A percentile compares a stretch with the other conserved stretches of the same genome.
Conservation (phyloP, 2,329 filamentous ascomycete species). For the Sporothrix brunneoviolacea region DNA sequence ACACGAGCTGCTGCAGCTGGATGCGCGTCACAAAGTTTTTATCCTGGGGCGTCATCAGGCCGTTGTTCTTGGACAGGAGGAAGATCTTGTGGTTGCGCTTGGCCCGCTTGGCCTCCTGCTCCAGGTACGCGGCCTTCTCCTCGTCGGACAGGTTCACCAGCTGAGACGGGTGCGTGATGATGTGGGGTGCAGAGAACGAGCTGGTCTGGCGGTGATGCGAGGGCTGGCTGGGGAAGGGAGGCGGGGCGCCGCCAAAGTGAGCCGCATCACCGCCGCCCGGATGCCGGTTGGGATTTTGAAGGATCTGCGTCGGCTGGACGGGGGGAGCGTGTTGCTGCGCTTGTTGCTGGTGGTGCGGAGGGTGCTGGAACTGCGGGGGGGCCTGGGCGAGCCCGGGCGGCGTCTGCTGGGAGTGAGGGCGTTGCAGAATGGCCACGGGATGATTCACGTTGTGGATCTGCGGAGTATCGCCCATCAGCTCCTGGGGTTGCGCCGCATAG, state of each 20-base stretch:
- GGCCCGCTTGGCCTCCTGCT: conserved; percentile 87
- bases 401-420: conserved; percentile 40
- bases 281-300: conserved; percentile 70
- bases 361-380: conserved; percentile 20
- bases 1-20: conserved; percentile 90
- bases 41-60: conserved; percentile 96
- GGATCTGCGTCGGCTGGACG: conserved; percentile 62
- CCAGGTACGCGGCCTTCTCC: conserved; percentile 74
- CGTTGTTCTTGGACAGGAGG: conserved; percentile 86
- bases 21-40: conserved; percentile 99
- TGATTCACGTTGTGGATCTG: conserved; percentile 26
- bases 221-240: conserved; percentile 24
- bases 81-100: conserved; percentile 99
- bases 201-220: conserved; percentile 39
- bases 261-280: conserved; percentile 39
- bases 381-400: conserved; percentile 26
- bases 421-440: conserved; percentile 49
- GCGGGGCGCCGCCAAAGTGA: conserved; percentile 26
- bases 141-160: conserved; percentile 73
- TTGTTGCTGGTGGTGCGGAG: conserved; percentile 20
- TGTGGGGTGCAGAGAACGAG: conserved; percentile 49
- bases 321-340: conserved; percentile 28
- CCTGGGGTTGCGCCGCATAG: conserved; percentile 12
- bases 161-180: conserved; percentile 60
- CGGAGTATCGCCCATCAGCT: conserved; percentile 4